Evolutionary conservation across 345 rosid species (phyloP).

Genomic region (Aquilaria sinensis): DNA sequence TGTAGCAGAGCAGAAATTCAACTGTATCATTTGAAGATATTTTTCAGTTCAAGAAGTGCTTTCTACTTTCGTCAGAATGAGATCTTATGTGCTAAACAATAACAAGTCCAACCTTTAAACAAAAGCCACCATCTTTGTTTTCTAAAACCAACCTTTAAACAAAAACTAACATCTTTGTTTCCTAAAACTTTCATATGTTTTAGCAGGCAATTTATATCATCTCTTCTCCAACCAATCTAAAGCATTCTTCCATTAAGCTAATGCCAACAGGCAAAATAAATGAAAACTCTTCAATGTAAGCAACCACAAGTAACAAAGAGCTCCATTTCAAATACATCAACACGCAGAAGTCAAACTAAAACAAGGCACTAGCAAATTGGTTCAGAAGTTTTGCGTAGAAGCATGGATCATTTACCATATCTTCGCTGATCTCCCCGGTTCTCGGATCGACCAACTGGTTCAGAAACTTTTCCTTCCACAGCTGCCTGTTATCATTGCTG

Average conservation of each 20-base stretch:
- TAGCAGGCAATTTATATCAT: too few relatives aligned
- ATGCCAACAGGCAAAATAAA: neutral
- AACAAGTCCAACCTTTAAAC: too few relatives aligned
- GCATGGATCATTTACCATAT: slow-evolving; percentile 35
- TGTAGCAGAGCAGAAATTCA: neutral
- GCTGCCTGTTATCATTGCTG: slow-evolving; percentile 4
- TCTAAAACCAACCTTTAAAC: too few relatives aligned
- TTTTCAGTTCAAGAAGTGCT: neutral
- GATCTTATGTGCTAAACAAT: too few relatives aligned
- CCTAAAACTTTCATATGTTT: too few relatives aligned
- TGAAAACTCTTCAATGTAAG: neutral
- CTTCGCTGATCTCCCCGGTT: slow-evolving; percentile 42
- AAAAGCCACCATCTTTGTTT: too few relatives aligned
- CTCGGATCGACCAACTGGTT: slow-evolving; percentile 39
- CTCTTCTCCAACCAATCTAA: too few relatives aligned
- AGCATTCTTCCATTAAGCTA: neutral
- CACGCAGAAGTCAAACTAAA: too few relatives aligned
- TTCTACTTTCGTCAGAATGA: too few relatives aligned
- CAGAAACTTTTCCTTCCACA: slow-evolving; percentile 33
- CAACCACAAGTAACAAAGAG: too few relatives aligned
- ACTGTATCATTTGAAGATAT: neutral
- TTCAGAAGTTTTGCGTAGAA: neutral
- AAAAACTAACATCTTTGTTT: too few relatives aligned
- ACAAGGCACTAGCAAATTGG: neutral
- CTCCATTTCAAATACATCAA: too few relatives aligned